Base-by-base conservation (phyloP, 2,329 filamentous ascomycete genomes). In the Ceratocystis ficicola region DNA sequence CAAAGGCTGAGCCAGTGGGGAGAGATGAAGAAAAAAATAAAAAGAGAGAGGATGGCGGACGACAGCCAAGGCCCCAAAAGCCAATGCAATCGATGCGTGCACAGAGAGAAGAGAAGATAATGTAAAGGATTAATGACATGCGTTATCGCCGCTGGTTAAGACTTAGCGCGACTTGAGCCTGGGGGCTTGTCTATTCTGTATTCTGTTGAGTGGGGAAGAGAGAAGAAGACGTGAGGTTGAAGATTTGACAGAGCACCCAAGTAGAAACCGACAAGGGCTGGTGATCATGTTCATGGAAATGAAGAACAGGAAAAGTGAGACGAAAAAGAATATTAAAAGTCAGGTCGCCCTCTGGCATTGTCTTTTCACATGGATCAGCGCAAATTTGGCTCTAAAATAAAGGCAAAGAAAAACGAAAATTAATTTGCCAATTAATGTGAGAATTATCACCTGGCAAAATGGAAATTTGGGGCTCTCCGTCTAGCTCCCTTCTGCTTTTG, bases 101-200 rank as follows among this genome's bases (percentile, higher is more conserved):
- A 60, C 17, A 36, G 44, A 50, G 25, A 46, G 17, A n/a, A 44
- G 41, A 44, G 61, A 46, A 63, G 41, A 36, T 32, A 41, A 64
- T 17, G 44, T 15, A 46, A 64, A 64, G 62, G 25, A 64, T 64
- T 64, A 44, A 55, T 25, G 62, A 22, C 36, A 50, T 50, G 62
- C 20, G 62, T 48, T 64, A 55, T 64, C 44, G 44, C 32, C 60
- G 36, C 30, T 44, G 25, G 61, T 28, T 10, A 44, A 12, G 59
- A 62, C 41, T 62, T 62, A 22, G 41, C 32, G 32, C 12, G 36
- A 12, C 36, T 41, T 41, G 10, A 41, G 36, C 36, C 36, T 41
- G 36, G 36, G 36, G 36, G 36, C 59, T 62, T 30, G 22, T 17
- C 30, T 30, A n/a, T 30, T 59, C 10, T 57, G 28, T 20, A 17